Percentiles rank a stretch among this genome's conserved stretches.
These are phyloP conservation scores for Sarcodon sp. DNA, from an alignment of 768 basidiomycete genomes.

Conservation along the genomic window DNA sequence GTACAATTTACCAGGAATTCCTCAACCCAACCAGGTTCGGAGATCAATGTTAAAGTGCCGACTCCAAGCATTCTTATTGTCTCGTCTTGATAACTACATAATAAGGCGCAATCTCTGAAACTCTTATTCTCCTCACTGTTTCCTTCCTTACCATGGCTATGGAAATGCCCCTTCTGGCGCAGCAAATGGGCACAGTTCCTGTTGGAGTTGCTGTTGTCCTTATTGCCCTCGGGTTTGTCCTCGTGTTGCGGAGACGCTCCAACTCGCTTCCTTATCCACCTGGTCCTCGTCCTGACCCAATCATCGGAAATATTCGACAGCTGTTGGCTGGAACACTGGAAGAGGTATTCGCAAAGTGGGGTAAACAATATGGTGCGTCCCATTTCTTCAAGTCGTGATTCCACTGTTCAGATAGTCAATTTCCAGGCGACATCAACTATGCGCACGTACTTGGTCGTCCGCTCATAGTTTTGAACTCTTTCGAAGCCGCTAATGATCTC, in stretches of 20 bases:
- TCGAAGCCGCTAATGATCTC: constrained; percentile 11
- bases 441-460: constrained; percentile 11
- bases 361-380: constrained; percentile 7
- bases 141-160: too few species aligned
- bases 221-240: neutral
- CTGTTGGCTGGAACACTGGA: constrained; percentile 5
- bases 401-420: neutral
- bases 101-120: too few species aligned
- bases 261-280: constrained; percentile 4
- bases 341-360: constrained; percentile 6
- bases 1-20: too few species aligned
- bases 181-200: too few species aligned
- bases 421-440: constrained; percentile 12
- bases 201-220: too few species aligned
- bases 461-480: constrained; percentile 12
- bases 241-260: neutral
- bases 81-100: too few species aligned
- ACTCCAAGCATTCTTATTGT: too few species aligned
- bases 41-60: too few species aligned
- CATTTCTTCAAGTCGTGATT: neutral
- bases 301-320: constrained; percentile 8
- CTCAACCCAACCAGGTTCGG: too few species aligned
- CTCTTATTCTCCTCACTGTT: too few species aligned
- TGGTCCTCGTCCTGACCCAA: constrained; percentile 7
- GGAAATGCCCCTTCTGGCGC: too few species aligned